Percentiles rank a stretch among this genome's conserved stretches.
phyloP scores from a whole-genome alignment of 2,329 filamentous ascomycete genomes.

The Bimuria novae-zelandiae region DNA sequence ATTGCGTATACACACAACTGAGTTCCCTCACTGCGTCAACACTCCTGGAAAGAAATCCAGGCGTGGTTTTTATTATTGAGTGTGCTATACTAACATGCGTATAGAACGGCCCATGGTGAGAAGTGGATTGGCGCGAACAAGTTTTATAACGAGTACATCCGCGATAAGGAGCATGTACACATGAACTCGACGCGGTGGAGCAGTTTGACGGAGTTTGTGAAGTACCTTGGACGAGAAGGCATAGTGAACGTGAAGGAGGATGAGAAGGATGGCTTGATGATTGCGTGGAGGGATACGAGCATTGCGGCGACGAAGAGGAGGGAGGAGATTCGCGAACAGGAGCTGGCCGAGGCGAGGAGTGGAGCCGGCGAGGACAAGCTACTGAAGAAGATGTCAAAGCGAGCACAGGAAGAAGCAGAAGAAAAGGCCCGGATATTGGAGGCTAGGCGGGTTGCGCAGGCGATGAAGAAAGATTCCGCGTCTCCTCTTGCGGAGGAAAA shows the following conservation, averaged over 20 bases:
- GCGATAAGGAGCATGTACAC: conserved; percentile 72
- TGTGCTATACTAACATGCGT: too few relatives aligned
- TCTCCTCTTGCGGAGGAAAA: conserved; percentile 43
- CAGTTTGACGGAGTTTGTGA: conserved; percentile 86
- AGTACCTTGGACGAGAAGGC: conserved; percentile 81
- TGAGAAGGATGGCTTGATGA: conserved; percentile 80
- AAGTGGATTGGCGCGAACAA: conserved; percentile 88
- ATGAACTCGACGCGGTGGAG: conserved; percentile 94
- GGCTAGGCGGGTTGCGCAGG: conserved; percentile 52
- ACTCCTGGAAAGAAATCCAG: too few relatives aligned
- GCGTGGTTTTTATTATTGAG: too few relatives aligned
- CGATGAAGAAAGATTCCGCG: conserved; percentile 44
- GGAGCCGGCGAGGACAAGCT: conserved; percentile 85
- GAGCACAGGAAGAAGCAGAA: conserved; percentile 65
- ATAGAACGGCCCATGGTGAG: conserved; percentile 89
- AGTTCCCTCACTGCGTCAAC: too few relatives aligned
- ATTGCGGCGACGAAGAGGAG: conserved; percentile 80
- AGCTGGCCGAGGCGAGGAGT: conserved; percentile 86
- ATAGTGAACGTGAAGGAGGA: conserved; percentile 85
- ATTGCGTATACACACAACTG: too few relatives aligned
- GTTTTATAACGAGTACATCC: conserved; percentile 95
- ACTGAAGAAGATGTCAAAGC: conserved; percentile 81
- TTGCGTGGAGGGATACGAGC: conserved; percentile 90
- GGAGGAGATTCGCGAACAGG: conserved; percentile 81
- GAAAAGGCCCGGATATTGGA: conserved; percentile 41